Conservation (phyloP, 2,329 filamentous ascomycete genomes). For the Aspergillus hiratsukae region DNA sequence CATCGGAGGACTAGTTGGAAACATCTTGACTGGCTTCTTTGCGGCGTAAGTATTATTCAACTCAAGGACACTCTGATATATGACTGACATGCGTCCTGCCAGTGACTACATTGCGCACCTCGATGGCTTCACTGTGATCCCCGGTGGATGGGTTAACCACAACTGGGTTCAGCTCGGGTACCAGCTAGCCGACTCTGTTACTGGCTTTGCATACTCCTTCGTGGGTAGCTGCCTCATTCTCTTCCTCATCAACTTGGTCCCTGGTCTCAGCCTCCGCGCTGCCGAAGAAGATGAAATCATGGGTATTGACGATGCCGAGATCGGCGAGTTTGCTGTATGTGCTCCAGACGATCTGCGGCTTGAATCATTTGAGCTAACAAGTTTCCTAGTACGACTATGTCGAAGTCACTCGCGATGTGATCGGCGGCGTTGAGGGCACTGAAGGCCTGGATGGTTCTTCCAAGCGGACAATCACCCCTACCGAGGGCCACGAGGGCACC, state of each 20-base stretch:
- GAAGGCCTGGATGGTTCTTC: constrained; percentile 3
- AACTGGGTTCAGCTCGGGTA: constrained; percentile 81
- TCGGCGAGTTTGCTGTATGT: constrained; percentile 80
- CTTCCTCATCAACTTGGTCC: constrained; percentile 73
- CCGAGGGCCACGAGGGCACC: neutral
- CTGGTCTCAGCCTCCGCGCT: constrained; percentile 69
- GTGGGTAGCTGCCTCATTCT: constrained; percentile 72
- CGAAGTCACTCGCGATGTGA: constrained; percentile 70
- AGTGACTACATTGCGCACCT: constrained; percentile 76
- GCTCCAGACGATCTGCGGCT: neutral
- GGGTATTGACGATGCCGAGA: constrained; percentile 84
- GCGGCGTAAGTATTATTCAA: constrained; percentile 54
- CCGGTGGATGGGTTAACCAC: constrained; percentile 76
- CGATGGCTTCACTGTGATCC: constrained; percentile 63
- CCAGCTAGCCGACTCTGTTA: constrained; percentile 75
- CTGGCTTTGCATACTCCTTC: constrained; percentile 75
- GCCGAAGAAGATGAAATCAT: constrained; percentile 74
- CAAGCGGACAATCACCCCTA: constrained; percentile 10
- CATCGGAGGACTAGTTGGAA: constrained; percentile 73
- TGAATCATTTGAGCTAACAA: constrained; percentile 2
- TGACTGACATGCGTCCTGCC: constrained; percentile 8
- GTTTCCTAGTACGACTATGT: constrained; percentile 72
- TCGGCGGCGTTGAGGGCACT: constrained; percentile 35
- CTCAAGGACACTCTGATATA: neutral
- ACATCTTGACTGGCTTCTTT: constrained; percentile 75